Evolutionary conservation across 208 protist genomes (phyloP).

Genomic region (Wallacemonas sp.): DNA sequence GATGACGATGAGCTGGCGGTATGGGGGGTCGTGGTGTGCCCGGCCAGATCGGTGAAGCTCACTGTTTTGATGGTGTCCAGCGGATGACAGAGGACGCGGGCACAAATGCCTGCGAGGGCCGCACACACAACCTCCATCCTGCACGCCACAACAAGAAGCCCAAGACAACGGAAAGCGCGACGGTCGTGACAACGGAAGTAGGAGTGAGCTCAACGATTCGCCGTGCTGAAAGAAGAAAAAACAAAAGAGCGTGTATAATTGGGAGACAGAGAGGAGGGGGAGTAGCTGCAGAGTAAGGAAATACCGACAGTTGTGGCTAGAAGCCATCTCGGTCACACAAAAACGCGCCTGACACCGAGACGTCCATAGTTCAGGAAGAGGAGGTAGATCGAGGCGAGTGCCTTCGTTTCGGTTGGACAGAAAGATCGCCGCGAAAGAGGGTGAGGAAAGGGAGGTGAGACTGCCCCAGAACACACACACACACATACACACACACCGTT

Average conservation of each 20-base stretch:
- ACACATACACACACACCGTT: not conserved
- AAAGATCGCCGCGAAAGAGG: not conserved
- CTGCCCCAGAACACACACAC: not conserved
- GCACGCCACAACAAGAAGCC: not conserved
- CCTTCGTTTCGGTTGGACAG: no score
- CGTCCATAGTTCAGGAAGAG: no score
- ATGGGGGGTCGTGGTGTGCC: not conserved
- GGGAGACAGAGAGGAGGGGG: not conserved
- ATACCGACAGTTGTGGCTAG: no score
- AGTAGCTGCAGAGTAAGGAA: not conserved
- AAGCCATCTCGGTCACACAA: no score
- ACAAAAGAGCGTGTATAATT: constrained; percentile 14
- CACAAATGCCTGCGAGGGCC: constrained; percentile 52
- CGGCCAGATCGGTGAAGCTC: constrained; percentile 66
- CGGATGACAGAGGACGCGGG: constrained; percentile 69
- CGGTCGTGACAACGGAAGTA: no score
- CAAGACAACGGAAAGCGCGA: constrained; percentile 2
- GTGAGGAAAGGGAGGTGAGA: constrained; percentile 2
- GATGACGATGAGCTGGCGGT: not conserved
- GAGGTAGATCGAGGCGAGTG: no score
- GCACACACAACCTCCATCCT: constrained; percentile 56
- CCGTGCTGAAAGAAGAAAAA: constrained; percentile 16
- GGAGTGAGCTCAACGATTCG: no score
- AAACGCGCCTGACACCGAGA: no score
- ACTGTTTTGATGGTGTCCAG: constrained; percentile 87